These are phyloP conservation scores for Candida berthetii DNA, from an alignment of 805 yeast species.

Conservation along the genomic window DNA sequence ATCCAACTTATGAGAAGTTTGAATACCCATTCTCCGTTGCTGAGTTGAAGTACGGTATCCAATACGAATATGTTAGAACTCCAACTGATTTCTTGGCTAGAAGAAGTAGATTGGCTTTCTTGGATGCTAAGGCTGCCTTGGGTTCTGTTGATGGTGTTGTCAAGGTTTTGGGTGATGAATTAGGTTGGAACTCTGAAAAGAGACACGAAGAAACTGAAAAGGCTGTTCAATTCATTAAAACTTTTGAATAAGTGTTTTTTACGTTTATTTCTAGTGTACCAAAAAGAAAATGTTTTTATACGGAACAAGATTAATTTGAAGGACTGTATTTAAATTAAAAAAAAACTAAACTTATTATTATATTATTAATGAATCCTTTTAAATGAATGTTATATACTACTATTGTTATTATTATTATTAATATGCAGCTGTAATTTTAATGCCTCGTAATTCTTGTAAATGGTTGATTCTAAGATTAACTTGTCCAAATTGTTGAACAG, in stretches of 20 bases:
- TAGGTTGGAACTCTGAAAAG: constrained; percentile 62
- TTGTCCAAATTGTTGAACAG: constrained; percentile 13
- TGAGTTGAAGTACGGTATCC: constrained; percentile 76
- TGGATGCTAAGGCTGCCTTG: constrained; percentile 81
- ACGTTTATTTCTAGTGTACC: background rate
- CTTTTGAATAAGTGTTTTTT: constrained; percentile 22
- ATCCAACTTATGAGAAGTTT: constrained; percentile 40
- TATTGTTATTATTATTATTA: background rate
- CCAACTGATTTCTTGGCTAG: constrained; percentile 89
- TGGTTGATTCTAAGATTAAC: background rate
- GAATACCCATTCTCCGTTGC: constrained; percentile 88
- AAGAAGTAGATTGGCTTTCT: constrained; percentile 88
- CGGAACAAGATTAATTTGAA: background rate
- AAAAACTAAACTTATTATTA: background rate
- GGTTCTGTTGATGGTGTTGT: constrained; percentile 80
- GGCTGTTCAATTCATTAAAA: constrained; percentile 52
- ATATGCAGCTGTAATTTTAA: background rate
- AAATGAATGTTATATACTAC: background rate
- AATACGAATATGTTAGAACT: constrained; percentile 80
- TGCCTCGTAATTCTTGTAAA: background rate
- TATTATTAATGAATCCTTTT: background rate
- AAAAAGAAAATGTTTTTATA: background rate
- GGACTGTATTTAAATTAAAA: too few relatives aligned
- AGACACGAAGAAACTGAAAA: constrained; percentile 46
- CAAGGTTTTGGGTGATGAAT: constrained; percentile 75